Evolutionary conservation across 2,329 filamentous ascomycete genomes (phyloP).

Genomic region (Graphilbum sp.): DNA sequence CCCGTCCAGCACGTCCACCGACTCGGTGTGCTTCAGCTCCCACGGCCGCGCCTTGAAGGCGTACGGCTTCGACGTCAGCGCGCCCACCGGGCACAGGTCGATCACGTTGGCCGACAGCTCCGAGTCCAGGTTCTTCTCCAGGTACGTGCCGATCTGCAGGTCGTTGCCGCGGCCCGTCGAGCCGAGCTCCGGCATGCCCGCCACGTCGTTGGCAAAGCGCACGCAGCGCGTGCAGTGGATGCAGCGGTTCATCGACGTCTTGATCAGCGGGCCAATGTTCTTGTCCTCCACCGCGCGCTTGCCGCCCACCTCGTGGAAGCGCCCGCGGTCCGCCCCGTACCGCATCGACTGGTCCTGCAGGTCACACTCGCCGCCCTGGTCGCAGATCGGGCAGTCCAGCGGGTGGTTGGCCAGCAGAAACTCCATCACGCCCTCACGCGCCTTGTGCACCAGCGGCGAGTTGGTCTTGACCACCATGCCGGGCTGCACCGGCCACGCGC

Average conservation of each 20-base stretch:
- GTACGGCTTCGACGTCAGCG: constrained; percentile 91
- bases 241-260: constrained; percentile 99
- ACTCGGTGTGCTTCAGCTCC: constrained; percentile 94
- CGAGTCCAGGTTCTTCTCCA: constrained; percentile 84
- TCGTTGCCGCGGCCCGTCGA: constrained; percentile 92
- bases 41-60: constrained; percentile 93
- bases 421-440: constrained; percentile 97
- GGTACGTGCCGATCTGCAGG: constrained; percentile 94
- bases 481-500: constrained; percentile 95
- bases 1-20: constrained; percentile 84
- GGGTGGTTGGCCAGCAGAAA: constrained; percentile 94
- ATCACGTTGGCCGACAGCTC: constrained; percentile 96
- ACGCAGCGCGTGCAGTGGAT: constrained; percentile 98
- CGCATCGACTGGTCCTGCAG: constrained; percentile 99
- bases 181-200: constrained; percentile 87
- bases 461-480: constrained; percentile 99
- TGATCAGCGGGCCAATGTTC: constrained; percentile 95
- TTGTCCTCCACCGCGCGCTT: constrained; percentile 99
- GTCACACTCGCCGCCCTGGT: constrained; percentile 98
- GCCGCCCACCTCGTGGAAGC: constrained; percentile 89
- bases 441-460: constrained; percentile 91
- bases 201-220: constrained; percentile 93
- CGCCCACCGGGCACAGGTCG: constrained; percentile 93
- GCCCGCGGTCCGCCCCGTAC: constrained; percentile 87
- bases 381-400: constrained; percentile 91